These are phyloP conservation scores for Xylariomycetidae sp. DNA, from an alignment of 2,329 filamentous ascomycete species.

Conservation along the genomic window DNA sequence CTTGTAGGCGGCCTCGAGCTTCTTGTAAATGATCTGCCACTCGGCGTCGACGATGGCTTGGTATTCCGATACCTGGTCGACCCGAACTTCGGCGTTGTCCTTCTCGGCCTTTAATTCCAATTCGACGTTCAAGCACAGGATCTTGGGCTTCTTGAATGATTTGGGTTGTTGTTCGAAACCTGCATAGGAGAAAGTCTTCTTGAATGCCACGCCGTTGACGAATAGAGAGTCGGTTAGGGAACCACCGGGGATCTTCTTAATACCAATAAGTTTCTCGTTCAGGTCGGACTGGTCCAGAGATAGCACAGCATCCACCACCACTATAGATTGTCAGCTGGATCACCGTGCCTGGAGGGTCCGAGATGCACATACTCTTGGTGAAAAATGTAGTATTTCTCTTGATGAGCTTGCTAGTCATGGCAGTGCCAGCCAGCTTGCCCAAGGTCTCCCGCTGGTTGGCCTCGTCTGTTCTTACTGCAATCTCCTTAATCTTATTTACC, in stretches of 20 bases:
- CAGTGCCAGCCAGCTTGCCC: conserved; percentile 82
- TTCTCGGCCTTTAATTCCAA: conserved; percentile 98
- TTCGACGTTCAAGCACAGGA: conserved; percentile 96
- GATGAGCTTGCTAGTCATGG: conserved; percentile 99
- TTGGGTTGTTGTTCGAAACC: conserved; percentile 99
- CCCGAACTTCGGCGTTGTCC: conserved; percentile 96
- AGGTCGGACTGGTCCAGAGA: conserved; percentile 95
- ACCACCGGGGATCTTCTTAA: conserved; percentile 97
- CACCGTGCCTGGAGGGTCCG: neutral
- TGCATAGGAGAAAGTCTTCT: conserved; percentile 99
- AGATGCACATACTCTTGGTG: conserved; percentile 72
- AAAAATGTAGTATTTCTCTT: conserved; percentile 97
- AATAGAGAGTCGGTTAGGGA: conserved; percentile 94
- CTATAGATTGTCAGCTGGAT: conserved; percentile 39
- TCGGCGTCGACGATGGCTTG: conserved; percentile 98
- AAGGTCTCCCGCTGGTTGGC: conserved; percentile 83
- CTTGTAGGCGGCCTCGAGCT: conserved; percentile 90
- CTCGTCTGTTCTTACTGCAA: conserved; percentile 80
- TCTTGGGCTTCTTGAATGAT: conserved; percentile 88
- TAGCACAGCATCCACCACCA: conserved; percentile 96
- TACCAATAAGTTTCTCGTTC: conserved; percentile 94
- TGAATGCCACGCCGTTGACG: conserved; percentile 97
- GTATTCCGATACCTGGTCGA: conserved; percentile 98
- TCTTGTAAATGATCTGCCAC: conserved; percentile 99
- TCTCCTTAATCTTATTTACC: conserved; percentile 98